phyloP scores from a whole-genome alignment of 305 asterid species.

The Fraxinus sp. region DNA sequence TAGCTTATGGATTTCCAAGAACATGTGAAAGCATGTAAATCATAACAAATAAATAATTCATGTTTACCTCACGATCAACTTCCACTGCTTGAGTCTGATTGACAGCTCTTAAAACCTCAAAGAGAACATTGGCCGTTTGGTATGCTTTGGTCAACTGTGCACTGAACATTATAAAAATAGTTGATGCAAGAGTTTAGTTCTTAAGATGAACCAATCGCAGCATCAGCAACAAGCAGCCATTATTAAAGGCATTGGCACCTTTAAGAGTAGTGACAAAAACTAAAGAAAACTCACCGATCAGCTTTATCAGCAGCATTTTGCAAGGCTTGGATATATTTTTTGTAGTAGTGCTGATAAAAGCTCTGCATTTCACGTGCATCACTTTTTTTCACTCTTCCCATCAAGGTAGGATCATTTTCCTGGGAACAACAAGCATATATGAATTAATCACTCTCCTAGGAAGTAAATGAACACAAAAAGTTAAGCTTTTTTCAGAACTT shows the following conservation, averaged over 20 bases:
- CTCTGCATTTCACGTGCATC: slow-evolving; percentile 99
- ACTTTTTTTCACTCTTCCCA: slow-evolving; percentile 97
- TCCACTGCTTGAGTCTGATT: slow-evolving; percentile 92
- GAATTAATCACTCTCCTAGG: not conserved
- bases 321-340: slow-evolving; percentile 93
- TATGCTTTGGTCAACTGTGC: slow-evolving; percentile 98
- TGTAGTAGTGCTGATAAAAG: slow-evolving; percentile 97
- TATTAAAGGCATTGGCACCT: slow-evolving; percentile 11
- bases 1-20: slow-evolving; percentile 14
- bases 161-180: slow-evolving; percentile 47
- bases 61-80: slow-evolving; percentile 92
- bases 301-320: slow-evolving; percentile 99
- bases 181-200: slow-evolving; percentile 7
- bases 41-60: not conserved
- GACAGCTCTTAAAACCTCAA: slow-evolving; percentile 98
- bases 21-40: slow-evolving; percentile 18
- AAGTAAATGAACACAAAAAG: not conserved
- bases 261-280: slow-evolving; percentile 4
- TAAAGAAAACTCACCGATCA: slow-evolving; percentile 66
- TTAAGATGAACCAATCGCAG: slow-evolving; percentile 11
- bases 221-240: slow-evolving; percentile 16
- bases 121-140: slow-evolving; percentile 97
- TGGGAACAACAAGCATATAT: slow-evolving; percentile 36
- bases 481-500: not conserved
- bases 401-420: slow-evolving; percentile 97